Conservation (phyloP, 202 grass and related monocot species). For the Bolboschoenoplectus hybrid region DNA sequence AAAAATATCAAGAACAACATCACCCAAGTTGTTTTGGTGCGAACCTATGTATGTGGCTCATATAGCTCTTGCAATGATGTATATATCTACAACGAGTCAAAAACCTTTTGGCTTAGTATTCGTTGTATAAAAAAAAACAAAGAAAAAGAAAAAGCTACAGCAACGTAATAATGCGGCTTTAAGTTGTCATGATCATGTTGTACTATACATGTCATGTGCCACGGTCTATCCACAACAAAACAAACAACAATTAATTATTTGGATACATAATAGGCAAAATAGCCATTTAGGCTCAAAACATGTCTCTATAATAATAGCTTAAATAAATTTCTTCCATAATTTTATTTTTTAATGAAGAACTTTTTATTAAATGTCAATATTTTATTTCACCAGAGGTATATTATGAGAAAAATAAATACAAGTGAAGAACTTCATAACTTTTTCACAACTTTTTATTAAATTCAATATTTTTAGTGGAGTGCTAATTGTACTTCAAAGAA, state of each 20-base stretch:
- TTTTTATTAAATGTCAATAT: too few species aligned
- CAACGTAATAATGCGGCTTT: background rate
- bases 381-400: too few species aligned
- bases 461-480: too few species aligned
- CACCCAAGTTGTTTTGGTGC: background rate
- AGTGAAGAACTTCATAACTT: too few species aligned
- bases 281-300: too few species aligned
- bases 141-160: background rate
- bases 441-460: too few species aligned
- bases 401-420: too few species aligned
- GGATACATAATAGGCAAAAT: background rate
- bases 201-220: background rate
- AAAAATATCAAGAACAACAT: conserved; percentile 3
- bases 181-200: background rate
- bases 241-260: background rate
- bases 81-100: background rate
- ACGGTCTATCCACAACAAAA: background rate
- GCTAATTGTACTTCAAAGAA: too few species aligned
- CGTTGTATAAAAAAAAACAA: background rate
- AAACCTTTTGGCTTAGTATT: background rate
- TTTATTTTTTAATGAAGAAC: too few species aligned
- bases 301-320: too few species aligned
- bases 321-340: too few species aligned
- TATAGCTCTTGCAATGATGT: background rate
- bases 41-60: background rate